Evolutionary conservation across 345 rosid species (phyloP).

Genomic region (Salix exigua): DNA sequence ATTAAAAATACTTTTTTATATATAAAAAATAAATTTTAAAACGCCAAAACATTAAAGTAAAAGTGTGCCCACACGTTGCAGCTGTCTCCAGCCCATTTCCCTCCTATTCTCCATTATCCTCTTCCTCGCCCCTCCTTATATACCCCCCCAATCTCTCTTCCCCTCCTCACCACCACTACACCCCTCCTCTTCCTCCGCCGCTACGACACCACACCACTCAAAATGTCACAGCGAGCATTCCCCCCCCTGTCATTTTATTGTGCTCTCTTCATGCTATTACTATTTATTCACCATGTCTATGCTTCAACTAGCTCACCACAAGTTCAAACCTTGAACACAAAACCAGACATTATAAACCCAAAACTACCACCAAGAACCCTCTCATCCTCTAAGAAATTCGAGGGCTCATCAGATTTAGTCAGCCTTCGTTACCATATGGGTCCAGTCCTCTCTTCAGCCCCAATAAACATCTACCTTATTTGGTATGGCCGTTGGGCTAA

Average conservation of each 20-base stretch:
- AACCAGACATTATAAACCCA: conserved; percentile 49
- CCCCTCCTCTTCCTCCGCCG: background rate
- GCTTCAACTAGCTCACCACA: conserved; percentile 7
- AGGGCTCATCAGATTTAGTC: conserved; percentile 81
- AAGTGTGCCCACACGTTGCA: conserved; percentile 28
- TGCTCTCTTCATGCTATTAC: background rate
- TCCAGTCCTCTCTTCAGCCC: conserved; percentile 82
- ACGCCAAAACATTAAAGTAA: background rate
- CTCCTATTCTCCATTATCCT: background rate
- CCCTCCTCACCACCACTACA: background rate
- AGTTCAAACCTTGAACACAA: conserved; percentile 33
- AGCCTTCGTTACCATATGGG: conserved; percentile 99
- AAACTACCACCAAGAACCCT: conserved; percentile 65
- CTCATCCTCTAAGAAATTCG: conserved; percentile 58
- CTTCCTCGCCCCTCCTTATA: background rate
- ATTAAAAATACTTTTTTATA: no score
- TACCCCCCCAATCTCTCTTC: background rate
- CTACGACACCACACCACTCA: background rate
- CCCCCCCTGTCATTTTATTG: background rate
- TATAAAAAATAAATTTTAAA: no score
- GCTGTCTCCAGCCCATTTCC: conserved; percentile 31
- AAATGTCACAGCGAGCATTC: background rate
- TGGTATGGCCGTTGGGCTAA: conserved; percentile 88
- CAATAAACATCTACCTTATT: conserved; percentile 76
- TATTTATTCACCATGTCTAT: background rate